Evolutionary conservation across 2,329 filamentous ascomycete genomes (phyloP).

Genomic region (Raffaelea arxii): DNA sequence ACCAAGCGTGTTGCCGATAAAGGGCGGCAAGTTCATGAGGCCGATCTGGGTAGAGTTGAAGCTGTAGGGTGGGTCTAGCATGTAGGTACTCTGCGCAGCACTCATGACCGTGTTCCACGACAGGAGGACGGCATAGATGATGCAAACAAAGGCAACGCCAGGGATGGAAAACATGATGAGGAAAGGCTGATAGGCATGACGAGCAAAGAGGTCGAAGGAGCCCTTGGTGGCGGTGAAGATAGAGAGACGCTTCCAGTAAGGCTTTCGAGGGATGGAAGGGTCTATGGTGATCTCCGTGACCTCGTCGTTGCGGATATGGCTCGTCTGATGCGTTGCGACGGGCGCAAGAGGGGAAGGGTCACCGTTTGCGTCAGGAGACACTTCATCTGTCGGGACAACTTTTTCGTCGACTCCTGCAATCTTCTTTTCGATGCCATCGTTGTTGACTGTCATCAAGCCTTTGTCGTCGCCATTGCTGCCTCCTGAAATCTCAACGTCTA

Average conservation of each 20-base stretch:
- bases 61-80: constrained; percentile 4
- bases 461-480: background rate
- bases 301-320: background rate
- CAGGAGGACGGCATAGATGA: constrained; percentile 6
- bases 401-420: background rate
- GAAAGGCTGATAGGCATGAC: constrained; percentile 11
- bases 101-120: constrained; percentile 6
- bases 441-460: background rate
- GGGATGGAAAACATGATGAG: constrained; percentile 8
- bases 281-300: background rate
- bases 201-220: constrained; percentile 3
- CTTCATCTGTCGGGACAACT: too few relatives aligned
- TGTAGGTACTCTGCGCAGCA: constrained; percentile 5
- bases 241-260: constrained; percentile 3
- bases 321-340: background rate
- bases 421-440: background rate
- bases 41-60: constrained; percentile 7
- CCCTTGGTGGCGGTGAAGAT: constrained; percentile 4
- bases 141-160: constrained; percentile 7
- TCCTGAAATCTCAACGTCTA: background rate
- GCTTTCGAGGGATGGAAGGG: constrained; percentile 2
- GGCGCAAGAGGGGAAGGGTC: too few relatives aligned
- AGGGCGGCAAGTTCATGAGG: constrained; percentile 6
- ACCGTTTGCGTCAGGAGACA: too few relatives aligned
- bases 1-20: constrained; percentile 6